A percentile compares a stretch with the other conserved stretches of the same genome.
Conservation (phyloP, 495 filamentous ascomycete species). For the Podospora bellae-mahoneyi region DNA sequence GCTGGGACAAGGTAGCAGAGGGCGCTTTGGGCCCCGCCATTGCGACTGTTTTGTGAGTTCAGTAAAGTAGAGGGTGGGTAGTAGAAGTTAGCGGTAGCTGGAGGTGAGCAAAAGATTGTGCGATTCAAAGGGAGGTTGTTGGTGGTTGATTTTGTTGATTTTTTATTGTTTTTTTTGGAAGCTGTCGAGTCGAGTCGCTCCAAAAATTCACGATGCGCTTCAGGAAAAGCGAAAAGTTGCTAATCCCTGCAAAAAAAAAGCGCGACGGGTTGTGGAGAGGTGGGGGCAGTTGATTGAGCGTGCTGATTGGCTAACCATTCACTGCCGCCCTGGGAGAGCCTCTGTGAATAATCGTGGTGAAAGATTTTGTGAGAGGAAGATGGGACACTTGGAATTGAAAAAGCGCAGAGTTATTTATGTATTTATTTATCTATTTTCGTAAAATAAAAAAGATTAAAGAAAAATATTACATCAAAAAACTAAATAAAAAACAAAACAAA, state of each 20-base stretch:
- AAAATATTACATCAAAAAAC: no score
- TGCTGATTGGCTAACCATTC: slow-evolving; percentile 1
- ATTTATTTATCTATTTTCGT: no score
- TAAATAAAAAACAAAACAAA: no score
- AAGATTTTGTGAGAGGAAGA: no score
- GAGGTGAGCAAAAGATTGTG: slow-evolving; percentile 4
- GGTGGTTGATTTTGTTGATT: slow-evolving; percentile 5
- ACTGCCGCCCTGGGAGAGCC: no score
- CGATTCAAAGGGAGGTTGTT: no score
- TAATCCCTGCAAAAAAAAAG: slow-evolving; percentile 4
- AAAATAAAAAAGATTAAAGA: no score
- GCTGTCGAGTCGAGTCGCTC: slow-evolving; percentile 2
- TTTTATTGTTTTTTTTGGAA: background rate
- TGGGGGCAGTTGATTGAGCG: slow-evolving; percentile 3
- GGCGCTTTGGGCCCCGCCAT: slow-evolving; percentile 38
- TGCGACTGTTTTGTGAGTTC: slow-evolving; percentile 11
- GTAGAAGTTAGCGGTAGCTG: background rate
- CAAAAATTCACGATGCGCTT: slow-evolving; percentile 9
- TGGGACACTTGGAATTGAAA: no score
- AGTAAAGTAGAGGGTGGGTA: background rate
- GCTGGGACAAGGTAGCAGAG: slow-evolving; percentile 33
- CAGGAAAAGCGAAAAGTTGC: background rate
- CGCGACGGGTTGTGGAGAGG: background rate
- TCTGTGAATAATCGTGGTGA: no score
- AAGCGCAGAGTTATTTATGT: no score